Percentiles rank a stretch among this genome's conserved stretches.
Conservation (phyloP, 2,329 filamentous ascomycete species). For the Cucurbitaria berberidis region DNA sequence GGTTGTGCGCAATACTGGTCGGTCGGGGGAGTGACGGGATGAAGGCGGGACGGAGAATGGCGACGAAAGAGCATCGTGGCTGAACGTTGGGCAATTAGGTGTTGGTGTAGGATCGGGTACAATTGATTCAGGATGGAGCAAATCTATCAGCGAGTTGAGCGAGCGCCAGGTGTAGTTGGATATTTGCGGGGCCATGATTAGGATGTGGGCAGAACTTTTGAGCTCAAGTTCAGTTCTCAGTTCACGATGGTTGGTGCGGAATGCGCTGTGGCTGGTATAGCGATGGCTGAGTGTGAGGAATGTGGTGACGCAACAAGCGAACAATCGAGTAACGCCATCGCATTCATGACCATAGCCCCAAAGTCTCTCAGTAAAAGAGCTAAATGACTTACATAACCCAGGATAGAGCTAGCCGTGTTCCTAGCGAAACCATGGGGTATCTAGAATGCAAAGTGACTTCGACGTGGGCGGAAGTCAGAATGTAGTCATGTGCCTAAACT, state of each 20-base stretch:
- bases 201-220: neutral
- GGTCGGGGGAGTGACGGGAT: constrained; percentile 9
- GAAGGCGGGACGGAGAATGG: constrained; percentile 5
- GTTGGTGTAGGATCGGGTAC: too few species aligned
- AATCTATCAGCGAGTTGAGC: neutral
- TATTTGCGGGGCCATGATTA: neutral
- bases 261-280: constrained; percentile 37
- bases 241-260: constrained; percentile 23
- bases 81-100: neutral
- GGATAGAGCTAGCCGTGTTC: neutral
- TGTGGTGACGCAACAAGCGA: constrained; percentile 23
- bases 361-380: neutral
- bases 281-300: constrained; percentile 30
- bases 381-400: neutral
- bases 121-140: neutral
- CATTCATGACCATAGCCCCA: neutral
- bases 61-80: constrained; percentile 12
- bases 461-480: constrained; percentile 20
- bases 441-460: constrained; percentile 25
- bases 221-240: neutral
- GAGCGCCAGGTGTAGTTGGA: neutral
- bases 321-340: neutral
- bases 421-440: constrained; percentile 30
- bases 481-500: constrained; percentile 13
- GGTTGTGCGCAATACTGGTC: constrained; percentile 4